phyloP scores from a whole-genome alignment of 2,329 filamentous ascomycete genomes.

The Cladophialophora yegresii region DNA sequence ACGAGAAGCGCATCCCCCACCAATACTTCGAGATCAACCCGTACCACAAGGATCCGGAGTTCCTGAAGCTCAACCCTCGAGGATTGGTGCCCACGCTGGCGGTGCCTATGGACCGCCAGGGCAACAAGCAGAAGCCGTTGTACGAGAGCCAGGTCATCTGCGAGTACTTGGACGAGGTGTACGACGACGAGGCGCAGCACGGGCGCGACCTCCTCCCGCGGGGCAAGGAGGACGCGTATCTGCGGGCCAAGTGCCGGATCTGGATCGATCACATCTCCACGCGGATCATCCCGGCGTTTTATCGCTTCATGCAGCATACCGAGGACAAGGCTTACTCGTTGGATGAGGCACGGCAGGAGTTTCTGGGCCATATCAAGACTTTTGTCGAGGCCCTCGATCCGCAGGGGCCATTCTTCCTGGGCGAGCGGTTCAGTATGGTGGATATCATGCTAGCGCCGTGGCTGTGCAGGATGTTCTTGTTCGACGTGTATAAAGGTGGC shows the following conservation, averaged over 20 bases:
- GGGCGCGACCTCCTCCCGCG: conserved; percentile 58
- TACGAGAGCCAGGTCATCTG: conserved; percentile 73
- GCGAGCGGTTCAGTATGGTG: conserved; percentile 63
- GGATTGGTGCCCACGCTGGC: conserved; percentile 72
- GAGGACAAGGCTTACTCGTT: conserved; percentile 48
- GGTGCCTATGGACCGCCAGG: conserved; percentile 40
- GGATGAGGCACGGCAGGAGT: conserved; percentile 58
- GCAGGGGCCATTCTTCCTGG: conserved; percentile 66
- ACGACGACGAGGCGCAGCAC: conserved; percentile 48
- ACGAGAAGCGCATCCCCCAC: conserved; percentile 73
- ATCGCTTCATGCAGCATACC: conserved; percentile 60
- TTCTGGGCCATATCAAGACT: conserved; percentile 60
- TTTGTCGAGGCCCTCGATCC: conserved; percentile 64
- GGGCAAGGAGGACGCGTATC: conserved; percentile 59
- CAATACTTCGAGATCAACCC: conserved; percentile 79
- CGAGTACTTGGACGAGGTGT: conserved; percentile 76
- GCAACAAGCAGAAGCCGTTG: conserved; percentile 55
- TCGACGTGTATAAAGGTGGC: conserved; percentile 71
- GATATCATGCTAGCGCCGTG: conserved; percentile 73
- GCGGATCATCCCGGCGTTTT: conserved; percentile 69
- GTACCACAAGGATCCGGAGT: conserved; percentile 69
- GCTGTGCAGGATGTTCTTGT: conserved; percentile 70
- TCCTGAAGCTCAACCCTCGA: conserved; percentile 72
- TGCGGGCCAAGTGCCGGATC: conserved; percentile 65
- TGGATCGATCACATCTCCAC: conserved; percentile 74